Conservation (phyloP, 129 eudicot genomes). For the Flaveria trinervia region DNA sequence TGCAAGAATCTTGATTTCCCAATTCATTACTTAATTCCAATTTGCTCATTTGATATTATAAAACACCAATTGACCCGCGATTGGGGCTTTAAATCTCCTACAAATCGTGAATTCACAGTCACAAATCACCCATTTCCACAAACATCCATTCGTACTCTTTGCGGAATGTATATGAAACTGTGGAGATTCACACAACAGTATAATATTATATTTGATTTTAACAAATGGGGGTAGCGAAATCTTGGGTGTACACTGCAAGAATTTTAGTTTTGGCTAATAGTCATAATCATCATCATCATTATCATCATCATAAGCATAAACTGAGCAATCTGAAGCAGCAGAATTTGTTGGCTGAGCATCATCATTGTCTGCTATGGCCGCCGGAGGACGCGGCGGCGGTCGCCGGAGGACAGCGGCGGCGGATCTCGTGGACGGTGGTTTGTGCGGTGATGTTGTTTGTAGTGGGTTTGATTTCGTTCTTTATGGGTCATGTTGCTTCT, state of each 20-base stretch:
- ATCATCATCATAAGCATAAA: conserved; percentile 19
- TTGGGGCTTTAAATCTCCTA: not conserved
- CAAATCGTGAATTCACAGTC: not conserved
- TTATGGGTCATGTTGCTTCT: conserved; percentile 78
- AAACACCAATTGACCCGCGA: conserved; percentile 10
- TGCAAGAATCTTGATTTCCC: conserved; percentile 11
- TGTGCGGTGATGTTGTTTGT: conserved; percentile 79
- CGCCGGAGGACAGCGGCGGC: conserved; percentile 41
- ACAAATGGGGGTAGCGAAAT: conserved; percentile 42
- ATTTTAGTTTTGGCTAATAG: conserved; percentile 34
- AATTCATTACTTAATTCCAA: not conserved
- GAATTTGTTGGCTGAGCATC: conserved; percentile 28
- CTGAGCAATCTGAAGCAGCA: conserved; percentile 26
- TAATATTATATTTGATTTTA: not conserved
- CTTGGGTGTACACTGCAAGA: conserved; percentile 49
- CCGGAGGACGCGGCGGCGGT: conserved; percentile 34
- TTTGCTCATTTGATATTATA: not conserved
- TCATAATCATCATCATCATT: conserved; percentile 10
- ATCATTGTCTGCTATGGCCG: conserved; percentile 49
- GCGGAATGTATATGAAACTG: conserved; percentile 37
- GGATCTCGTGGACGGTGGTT: conserved; percentile 71
- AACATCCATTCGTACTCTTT: not conserved
- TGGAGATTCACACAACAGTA: not conserved
- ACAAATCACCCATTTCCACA: not conserved
- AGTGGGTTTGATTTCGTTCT: conserved; percentile 66